phyloP scores from a whole-genome alignment of 1,284 basidiomycete genomes.

The Apiotrichum sp. region DNA sequence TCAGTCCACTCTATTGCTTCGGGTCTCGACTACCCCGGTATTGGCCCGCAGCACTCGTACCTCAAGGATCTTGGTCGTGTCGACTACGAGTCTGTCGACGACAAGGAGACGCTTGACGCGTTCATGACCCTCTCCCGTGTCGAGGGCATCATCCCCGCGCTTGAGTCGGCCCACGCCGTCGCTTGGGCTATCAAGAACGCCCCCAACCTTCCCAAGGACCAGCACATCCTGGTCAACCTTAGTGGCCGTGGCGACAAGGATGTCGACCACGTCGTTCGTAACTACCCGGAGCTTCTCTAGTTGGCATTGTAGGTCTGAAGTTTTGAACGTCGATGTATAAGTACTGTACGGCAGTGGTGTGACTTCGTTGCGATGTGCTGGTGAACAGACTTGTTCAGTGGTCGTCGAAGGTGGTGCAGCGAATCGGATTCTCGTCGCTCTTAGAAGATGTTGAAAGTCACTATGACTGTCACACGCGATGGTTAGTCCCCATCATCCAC shows the following conservation, averaged over 20 bases:
- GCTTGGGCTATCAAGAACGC: slow-evolving; percentile 84
- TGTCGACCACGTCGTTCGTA: slow-evolving; percentile 6
- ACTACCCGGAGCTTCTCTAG: slow-evolving; percentile 1
- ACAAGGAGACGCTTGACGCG: slow-evolving; percentile 85
- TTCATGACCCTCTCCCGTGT: slow-evolving; percentile 86
- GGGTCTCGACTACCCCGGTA: slow-evolving; percentile 50
- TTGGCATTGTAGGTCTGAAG: not conserved
- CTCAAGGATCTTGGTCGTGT: slow-evolving; percentile 90
- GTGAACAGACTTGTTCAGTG: too few species aligned
- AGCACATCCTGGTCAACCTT: slow-evolving; percentile 69
- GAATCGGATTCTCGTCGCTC: too few species aligned
- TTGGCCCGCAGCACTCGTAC: slow-evolving; percentile 96
- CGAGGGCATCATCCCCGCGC: slow-evolving; percentile 95
- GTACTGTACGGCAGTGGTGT: too few species aligned
- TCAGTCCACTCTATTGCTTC: slow-evolving; percentile 90
- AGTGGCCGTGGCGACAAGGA: slow-evolving; percentile 19
- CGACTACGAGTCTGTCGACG: slow-evolving; percentile 86
- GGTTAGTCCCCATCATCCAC: too few species aligned
- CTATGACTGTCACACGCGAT: too few species aligned
- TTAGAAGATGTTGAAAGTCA: too few species aligned
- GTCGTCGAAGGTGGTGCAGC: too few species aligned
- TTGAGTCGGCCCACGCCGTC: slow-evolving; percentile 93
- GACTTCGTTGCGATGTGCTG: too few species aligned
- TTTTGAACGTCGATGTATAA: not conserved
- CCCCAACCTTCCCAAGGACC: slow-evolving; percentile 72